Evolutionary conservation across 164 flowering plant species (phyloP), one percentile per base, ranked within the genome.

Genomic region (Aristolochia contorta): DNA sequence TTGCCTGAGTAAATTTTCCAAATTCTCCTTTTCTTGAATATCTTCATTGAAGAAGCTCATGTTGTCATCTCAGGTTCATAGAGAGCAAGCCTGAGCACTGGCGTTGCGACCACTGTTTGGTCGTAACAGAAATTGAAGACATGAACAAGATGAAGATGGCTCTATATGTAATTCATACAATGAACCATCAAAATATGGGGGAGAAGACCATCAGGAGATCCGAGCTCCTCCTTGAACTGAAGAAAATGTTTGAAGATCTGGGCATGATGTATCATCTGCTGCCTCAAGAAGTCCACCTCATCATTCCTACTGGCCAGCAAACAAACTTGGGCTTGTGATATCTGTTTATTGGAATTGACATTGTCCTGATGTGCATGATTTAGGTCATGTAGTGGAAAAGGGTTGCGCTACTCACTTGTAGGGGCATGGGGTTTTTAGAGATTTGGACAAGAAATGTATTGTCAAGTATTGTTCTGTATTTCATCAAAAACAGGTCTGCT

Each of bases 51-150:
- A 22, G 16, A 58, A 62, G 21, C 30, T 46, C 51, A 32, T 16
- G 62, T 21, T 27, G 51, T 41, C 12, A 15, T 20, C 52, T 60
- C 78, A 84, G 95, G 74, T 82, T 81, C 79, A 57, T 89, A 61
- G 95, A 89, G 51, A 70, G 82, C 74, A 89, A 89, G 68, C 87
- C 96, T 22, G 75, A 80, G 52, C 80, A 81, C 56, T 91, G 96
- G 96, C 78, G 72, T 20, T 79, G 87, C 8, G 58, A 54, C 23
- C 89, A 81, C 75, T 72, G 73, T 15, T 75, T 89, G 21, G 64
- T 74, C 24, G 75, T 89, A 25, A 84, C 79, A 73, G 95, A 87
- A 41, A 89, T 91, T 16, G 88, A 76, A 69, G 58, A 91, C 57
- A 66, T 85, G 65, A 85, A 91, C 83, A 83, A 82, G 76, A 77